Conservation (phyloP, 257 asterid species). For the Jasminum sambac region DNA sequence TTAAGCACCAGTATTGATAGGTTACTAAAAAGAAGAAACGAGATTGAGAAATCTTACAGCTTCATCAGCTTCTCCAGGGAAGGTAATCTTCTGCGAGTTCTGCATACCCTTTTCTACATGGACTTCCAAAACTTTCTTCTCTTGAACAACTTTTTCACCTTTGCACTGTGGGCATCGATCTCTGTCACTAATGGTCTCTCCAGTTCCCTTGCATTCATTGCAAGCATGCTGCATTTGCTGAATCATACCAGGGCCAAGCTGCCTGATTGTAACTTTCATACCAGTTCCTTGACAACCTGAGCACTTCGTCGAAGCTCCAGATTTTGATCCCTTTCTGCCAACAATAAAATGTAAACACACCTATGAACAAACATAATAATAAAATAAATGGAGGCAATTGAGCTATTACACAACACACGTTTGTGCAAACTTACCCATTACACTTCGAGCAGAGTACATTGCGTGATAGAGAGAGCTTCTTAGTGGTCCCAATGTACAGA, state of each 20-base stretch:
- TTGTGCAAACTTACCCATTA: constrained; percentile 45
- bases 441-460: constrained; percentile 67
- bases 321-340: constrained; percentile 67
- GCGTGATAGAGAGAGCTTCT: constrained; percentile 65
- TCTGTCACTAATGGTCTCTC: constrained; percentile 58
- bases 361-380: background rate
- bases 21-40: background rate
- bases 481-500: constrained; percentile 50
- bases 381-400: background rate
- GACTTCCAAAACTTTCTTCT: constrained; percentile 72
- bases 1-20: background rate
- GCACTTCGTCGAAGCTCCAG: constrained; percentile 66
- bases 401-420: background rate
- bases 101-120: constrained; percentile 77
- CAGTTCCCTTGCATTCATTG: constrained; percentile 68
- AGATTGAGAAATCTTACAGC: constrained; percentile 41
- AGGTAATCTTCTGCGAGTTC: constrained; percentile 63
- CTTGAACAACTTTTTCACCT: constrained; percentile 64
- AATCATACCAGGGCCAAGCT: constrained; percentile 65
- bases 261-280: constrained; percentile 66
- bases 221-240: constrained; percentile 84
- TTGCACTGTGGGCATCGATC: constrained; percentile 71
- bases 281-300: constrained; percentile 70
- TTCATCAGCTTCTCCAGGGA: constrained; percentile 83
- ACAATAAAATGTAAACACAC: background rate